Conservation (phyloP, 805 yeast genomes). For the Babjeviella inositovora region DNA sequence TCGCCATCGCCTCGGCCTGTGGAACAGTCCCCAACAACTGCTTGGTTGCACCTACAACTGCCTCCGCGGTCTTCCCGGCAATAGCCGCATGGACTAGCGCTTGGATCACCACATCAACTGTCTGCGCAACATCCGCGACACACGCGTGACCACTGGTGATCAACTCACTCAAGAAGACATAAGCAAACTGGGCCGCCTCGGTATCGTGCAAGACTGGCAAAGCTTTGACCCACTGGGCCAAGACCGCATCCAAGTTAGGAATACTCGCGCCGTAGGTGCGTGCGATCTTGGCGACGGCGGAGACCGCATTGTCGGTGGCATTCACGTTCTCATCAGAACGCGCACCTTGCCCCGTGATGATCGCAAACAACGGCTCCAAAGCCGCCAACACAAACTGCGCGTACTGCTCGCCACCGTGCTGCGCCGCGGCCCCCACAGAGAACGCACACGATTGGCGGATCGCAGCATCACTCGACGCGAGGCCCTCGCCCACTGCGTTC, state of each 20-base stretch:
- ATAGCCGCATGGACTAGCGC: slow-evolving; percentile 58
- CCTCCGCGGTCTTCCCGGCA: slow-evolving; percentile 55
- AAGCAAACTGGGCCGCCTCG: slow-evolving; percentile 78
- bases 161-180: slow-evolving; percentile 57
- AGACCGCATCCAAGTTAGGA: slow-evolving; percentile 45
- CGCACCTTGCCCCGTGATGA: slow-evolving; percentile 66
- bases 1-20: slow-evolving; percentile 46
- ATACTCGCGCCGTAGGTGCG: slow-evolving; percentile 40
- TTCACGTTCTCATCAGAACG: slow-evolving; percentile 69
- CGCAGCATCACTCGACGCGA: slow-evolving; percentile 50
- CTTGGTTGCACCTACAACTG: slow-evolving; percentile 46
- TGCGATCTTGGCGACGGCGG: slow-evolving; percentile 74
- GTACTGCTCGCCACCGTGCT: slow-evolving; percentile 53
- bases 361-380: slow-evolving; percentile 59
- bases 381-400: slow-evolving; percentile 49
- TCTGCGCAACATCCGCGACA: slow-evolving; percentile 34
- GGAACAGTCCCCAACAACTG: slow-evolving; percentile 49
- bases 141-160: slow-evolving; percentile 52
- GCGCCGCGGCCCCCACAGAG: slow-evolving; percentile 77
- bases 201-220: slow-evolving; percentile 76
- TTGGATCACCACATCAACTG: slow-evolving; percentile 55
- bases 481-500: slow-evolving; percentile 45
- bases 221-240: slow-evolving; percentile 64
- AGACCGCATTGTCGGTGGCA: slow-evolving; percentile 77
- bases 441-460: slow-evolving; percentile 82